These are phyloP conservation scores for Yamadazyma epiphylla DNA, from an alignment of 1,139 yeast species.

Conservation along the genomic window DNA sequence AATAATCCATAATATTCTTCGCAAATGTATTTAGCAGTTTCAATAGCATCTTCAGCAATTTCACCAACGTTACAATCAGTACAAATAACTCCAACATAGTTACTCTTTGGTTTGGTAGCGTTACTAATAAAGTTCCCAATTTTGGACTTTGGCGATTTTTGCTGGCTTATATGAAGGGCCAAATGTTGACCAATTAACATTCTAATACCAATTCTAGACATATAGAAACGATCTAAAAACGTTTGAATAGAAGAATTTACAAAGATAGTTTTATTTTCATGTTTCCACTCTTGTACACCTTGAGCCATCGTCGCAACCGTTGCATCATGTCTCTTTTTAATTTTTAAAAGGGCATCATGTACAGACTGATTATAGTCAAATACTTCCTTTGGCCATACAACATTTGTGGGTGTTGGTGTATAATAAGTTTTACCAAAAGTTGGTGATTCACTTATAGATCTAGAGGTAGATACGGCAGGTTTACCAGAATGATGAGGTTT, in stretches of 20 bases:
- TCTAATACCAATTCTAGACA: conserved; percentile 84
- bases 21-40: conserved; percentile 81
- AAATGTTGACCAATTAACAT: conserved; percentile 90
- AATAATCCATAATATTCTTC: conserved; percentile 82
- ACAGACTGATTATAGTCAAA: conserved; percentile 67
- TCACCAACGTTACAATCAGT: conserved; percentile 77
- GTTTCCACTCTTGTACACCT: conserved; percentile 89
- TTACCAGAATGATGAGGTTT: conserved; percentile 19
- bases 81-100: conserved; percentile 82
- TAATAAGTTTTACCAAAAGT: conserved; percentile 56
- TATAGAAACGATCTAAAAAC: conserved; percentile 76
- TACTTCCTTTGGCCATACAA: conserved; percentile 72
- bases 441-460: conserved; percentile 25
- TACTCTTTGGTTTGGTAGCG: conserved; percentile 26
- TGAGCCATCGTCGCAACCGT: conserved; percentile 92
- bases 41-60: conserved; percentile 80
- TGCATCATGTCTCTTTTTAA: conserved; percentile 85
- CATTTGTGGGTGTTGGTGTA: conserved; percentile 50
- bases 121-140: conserved; percentile 29
- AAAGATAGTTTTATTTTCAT: conserved; percentile 42
- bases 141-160: conserved; percentile 41
- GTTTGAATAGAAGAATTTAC: conserved; percentile 68
- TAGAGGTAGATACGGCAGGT: conserved; percentile 2
- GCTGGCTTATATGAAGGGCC: conserved; percentile 69
- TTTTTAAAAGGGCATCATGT: conserved; percentile 61